phyloP scores from a whole-genome alignment of 139 green algal species.

The Volvox reticuliferus region DNA sequence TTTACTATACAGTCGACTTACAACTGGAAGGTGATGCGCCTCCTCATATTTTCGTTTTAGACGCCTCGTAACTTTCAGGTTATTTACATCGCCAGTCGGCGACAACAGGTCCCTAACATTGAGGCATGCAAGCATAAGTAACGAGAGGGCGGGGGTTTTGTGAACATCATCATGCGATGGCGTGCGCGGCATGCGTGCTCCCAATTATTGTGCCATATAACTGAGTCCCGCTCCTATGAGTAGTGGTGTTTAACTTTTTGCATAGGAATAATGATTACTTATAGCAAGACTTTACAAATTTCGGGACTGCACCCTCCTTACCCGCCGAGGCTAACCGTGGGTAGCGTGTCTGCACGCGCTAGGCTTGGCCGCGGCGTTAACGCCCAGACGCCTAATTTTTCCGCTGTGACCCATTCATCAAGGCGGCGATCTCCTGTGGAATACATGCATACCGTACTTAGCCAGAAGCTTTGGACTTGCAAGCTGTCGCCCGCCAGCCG shows the following conservation, averaged over 20 bases:
- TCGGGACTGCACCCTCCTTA: background rate
- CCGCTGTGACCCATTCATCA: constrained; percentile 87
- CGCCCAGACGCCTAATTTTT: constrained; percentile 55
- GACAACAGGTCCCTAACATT: constrained; percentile 59
- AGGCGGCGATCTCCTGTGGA: constrained; percentile 84
- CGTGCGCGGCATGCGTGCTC: too few species aligned
- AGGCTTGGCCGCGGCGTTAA: constrained; percentile 47
- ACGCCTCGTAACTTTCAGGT: constrained; percentile 87
- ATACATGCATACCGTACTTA: background rate
- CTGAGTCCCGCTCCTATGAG: too few species aligned
- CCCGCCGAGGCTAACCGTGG: constrained; percentile 30
- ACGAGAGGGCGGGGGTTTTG: too few species aligned
- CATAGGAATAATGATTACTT: background rate
- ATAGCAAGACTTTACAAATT: background rate
- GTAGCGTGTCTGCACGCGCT: constrained; percentile 39
- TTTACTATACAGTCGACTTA: too few species aligned
- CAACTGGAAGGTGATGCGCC: constrained; percentile 72
- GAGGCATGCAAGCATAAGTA: too few species aligned
- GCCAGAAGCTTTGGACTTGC: background rate
- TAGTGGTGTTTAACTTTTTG: too few species aligned
- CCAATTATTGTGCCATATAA: too few species aligned
- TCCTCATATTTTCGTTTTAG: constrained; percentile 88
- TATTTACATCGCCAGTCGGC: constrained; percentile 45
- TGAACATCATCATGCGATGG: too few species aligned
- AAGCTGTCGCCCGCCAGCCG: constrained; percentile 2